A percentile compares a stretch with the other conserved stretches of the same genome.
Evolutionary conservation across 176 grass and related monocot genomes (phyloP).

Genomic region (Oryza meridionalis): DNA sequence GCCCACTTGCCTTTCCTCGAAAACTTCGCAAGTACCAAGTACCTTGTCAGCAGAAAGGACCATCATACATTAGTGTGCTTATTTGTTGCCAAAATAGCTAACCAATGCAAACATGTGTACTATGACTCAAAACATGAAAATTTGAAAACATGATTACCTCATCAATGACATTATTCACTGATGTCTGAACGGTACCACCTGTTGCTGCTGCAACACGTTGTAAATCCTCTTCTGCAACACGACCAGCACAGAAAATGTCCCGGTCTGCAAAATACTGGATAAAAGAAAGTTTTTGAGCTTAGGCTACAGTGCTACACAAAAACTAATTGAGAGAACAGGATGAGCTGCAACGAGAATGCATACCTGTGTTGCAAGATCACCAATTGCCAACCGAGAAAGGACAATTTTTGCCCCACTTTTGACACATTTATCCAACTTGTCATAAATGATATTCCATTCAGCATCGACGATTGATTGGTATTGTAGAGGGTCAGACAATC

Average conservation of each 20-base stretch:
- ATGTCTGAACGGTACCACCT: conserved; percentile 73
- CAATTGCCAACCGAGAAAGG: conserved; percentile 71
- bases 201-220: conserved; percentile 74
- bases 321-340: background rate
- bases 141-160: conserved; percentile 38
- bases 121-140: background rate
- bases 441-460: conserved; percentile 99
- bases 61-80: background rate
- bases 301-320: background rate
- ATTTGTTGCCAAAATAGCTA: background rate
- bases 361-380: conserved; percentile 86
- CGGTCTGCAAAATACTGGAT: conserved; percentile 79
- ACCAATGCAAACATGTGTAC: background rate
- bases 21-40: conserved; percentile 70
- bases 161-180: conserved; percentile 74
- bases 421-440: conserved; percentile 98
- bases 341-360: background rate
- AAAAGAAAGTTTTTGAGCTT: background rate
- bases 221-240: conserved; percentile 71
- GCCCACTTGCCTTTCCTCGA: conserved; percentile 79
- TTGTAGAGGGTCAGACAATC: conserved; percentile 70
- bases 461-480: conserved; percentile 99
- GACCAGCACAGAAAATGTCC: conserved; percentile 85
- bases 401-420: conserved; percentile 84
- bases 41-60: conserved; percentile 49